Conservation (phyloP, 73 alveolate genomes). For the Uronychia setigera region DNA sequence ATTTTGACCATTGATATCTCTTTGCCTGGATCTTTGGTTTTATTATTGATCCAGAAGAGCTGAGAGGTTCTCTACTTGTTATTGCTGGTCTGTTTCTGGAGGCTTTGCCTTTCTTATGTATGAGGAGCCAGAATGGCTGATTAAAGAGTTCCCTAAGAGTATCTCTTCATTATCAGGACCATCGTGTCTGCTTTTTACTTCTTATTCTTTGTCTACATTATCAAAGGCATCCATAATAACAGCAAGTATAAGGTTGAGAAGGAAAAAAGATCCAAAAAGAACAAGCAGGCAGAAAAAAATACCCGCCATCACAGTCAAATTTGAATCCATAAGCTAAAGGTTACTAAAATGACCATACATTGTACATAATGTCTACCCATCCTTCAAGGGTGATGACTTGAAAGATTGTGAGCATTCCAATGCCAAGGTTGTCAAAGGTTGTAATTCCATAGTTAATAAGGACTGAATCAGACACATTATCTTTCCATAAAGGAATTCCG, state of each 20-base stretch:
- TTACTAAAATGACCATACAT: constrained; percentile 16
- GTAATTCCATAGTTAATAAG: constrained; percentile 59
- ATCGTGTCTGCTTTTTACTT: neutral
- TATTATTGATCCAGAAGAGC: no score
- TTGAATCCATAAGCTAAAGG: constrained; percentile 33
- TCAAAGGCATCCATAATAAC: neutral
- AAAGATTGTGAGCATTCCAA: constrained; percentile 72
- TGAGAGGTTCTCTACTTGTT: neutral
- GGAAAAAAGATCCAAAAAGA: neutral
- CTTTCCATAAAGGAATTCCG: neutral
- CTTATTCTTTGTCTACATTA: neutral
- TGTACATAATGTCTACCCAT: constrained; percentile 69
- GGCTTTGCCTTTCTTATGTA: neutral
- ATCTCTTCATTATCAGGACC: neutral
- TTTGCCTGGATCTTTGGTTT: neutral
- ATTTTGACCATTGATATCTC: neutral
- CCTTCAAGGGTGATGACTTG: constrained; percentile 76
- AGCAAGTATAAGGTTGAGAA: neutral
- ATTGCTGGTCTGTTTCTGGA: neutral
- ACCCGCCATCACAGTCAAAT: constrained; percentile 12
- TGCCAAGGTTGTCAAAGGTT: constrained; percentile 66
- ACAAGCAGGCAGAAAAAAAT: constrained; percentile 5
- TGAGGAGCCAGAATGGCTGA: neutral
- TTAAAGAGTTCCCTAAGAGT: neutral
- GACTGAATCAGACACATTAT: constrained; percentile 10